Conservation (phyloP, 2,329 filamentous ascomycete genomes). For the Lachnum nothofagi region DNA sequence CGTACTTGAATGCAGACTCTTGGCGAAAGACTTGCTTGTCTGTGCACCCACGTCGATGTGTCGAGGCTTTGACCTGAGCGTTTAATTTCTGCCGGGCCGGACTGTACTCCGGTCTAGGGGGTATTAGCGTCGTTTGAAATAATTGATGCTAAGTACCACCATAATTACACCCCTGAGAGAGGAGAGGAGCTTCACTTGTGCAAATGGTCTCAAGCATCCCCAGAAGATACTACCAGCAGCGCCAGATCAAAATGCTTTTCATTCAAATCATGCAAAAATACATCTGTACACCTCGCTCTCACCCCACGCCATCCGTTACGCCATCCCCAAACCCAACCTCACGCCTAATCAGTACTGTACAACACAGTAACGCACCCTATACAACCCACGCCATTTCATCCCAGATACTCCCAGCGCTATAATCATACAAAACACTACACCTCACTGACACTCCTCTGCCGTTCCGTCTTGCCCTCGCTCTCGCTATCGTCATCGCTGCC, state of each 20-base stretch:
- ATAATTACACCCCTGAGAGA: too few relatives aligned
- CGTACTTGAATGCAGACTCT: constrained; percentile 9
- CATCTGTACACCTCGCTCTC: background rate
- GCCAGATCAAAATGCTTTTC: background rate
- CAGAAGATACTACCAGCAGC: background rate
- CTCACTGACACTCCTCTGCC: constrained; percentile 50
- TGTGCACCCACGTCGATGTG: constrained; percentile 1
- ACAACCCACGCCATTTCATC: constrained; percentile 7
- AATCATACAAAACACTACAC: too few relatives aligned
- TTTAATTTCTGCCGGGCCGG: too few relatives aligned
- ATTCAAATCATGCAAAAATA: background rate
- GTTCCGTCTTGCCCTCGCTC: constrained; percentile 43
- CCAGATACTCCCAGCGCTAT: constrained; percentile 5
- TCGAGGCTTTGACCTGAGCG: constrained; percentile 1
- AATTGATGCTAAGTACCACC: too few relatives aligned
- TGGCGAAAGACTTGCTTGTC: constrained; percentile 1
- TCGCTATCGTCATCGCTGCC: constrained; percentile 40
- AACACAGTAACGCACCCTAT: background rate
- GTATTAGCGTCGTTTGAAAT: too few relatives aligned
- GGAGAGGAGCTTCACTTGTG: too few relatives aligned
- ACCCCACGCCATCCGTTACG: background rate
- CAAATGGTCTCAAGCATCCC: too few relatives aligned
- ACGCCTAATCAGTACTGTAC: constrained; percentile 1
- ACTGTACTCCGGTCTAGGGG: too few relatives aligned
- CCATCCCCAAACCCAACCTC: background rate